Evolutionary conservation across 441 rosid species (phyloP).

Genomic region (Syzygium malaccense): DNA sequence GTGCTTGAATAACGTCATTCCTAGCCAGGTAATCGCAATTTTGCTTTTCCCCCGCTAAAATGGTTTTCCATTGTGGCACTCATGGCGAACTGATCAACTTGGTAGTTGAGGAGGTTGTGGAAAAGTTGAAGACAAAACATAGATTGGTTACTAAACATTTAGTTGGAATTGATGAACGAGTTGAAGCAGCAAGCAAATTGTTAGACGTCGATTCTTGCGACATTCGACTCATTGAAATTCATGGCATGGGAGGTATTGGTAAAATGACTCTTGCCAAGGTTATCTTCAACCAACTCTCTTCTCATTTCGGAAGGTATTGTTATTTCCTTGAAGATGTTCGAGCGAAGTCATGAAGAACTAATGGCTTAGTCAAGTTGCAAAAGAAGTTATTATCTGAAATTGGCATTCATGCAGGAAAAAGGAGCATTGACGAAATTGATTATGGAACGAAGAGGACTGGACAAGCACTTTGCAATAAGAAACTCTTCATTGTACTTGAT

Average conservation of each 20-base stretch:
- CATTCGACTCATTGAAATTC: background rate
- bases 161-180: background rate
- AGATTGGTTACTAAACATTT: no score
- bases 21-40: no score
- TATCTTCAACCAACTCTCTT: background rate
- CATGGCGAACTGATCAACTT: background rate
- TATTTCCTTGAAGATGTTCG: no score
- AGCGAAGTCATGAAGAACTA: no score
- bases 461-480: no score
- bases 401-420: no score
- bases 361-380: no score
- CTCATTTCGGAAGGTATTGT: background rate
- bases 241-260: fast-evolving
- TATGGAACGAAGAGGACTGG: no score
- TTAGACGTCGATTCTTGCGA: fast-evolving
- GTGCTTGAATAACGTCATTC: background rate
- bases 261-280: background rate
- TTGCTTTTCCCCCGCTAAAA: fast-evolving
- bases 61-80: background rate
- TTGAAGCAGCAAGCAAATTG: no score
- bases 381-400: no score
- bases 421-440: no score
- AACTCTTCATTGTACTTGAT: no score
- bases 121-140: background rate
- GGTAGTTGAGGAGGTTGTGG: background rate